Evolutionary conservation across 441 rosid species (phyloP), one percentile per base, ranked within the genome.

Genomic region (Aleurites moluccanus): DNA sequence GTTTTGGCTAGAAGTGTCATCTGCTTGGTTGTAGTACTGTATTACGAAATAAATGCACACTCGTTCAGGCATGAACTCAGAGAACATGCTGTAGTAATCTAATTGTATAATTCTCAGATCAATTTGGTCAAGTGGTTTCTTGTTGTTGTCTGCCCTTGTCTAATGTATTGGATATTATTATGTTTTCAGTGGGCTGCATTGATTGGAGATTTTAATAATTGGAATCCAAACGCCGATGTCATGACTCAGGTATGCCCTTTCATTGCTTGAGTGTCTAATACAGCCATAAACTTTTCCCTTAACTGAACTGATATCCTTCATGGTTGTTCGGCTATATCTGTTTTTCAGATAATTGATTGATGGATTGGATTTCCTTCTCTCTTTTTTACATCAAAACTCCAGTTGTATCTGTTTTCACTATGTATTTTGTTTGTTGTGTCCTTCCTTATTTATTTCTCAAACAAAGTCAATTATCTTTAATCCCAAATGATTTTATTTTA

Each of bases 161-260:
- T 77, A 73, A 60, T 64, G 21, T 59, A 62, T 57, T 20, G 56
- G 6, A 66, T 61, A 28, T 67, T 74, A 81, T 74, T 70, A 50
- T 59, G 68, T 80, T 79, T 89, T 64, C 92, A 95, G 99, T 88
- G 89, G 78, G 99, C 98, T 65, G 87, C 99, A 65, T 79, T 95
- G 83, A 90, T 95, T 55, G 99, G 99, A 80, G 99, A 95, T 85
- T 95, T 95, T 78, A 95, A 95, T 83, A 91, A 88, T 77, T 95
- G 98, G 99, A 86, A 93, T 79, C 87, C 99, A 8, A 88, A 88
- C 73, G 90, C 97, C 73, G 92, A 91, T 85, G 84, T 89, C 70
- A 90, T 95, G 98, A 81, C 83, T 73, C 87, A 62, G 92, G 99
- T 95, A 90, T 82, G 85, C 72, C 77, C 68, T 57, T 79, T 62